Base-by-base conservation (phyloP, 225 moss, liverwort and hornwort genomes). In the Ulota crispa region DNA sequence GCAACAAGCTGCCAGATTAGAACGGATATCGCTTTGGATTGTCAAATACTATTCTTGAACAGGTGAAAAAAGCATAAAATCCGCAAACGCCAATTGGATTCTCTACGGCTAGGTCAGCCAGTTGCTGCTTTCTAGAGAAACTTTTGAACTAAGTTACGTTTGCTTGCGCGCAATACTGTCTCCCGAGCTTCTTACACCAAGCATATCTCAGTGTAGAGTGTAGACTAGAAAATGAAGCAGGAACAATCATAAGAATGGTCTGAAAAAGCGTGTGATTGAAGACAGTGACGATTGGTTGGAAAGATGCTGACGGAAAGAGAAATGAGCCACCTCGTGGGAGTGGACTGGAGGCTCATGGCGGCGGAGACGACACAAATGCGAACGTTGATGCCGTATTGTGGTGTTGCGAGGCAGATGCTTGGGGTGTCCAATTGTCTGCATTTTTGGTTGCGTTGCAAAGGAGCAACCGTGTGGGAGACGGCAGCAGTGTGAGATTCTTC, bases 311-410 rank as follows among this genome's bases (percentile, higher is more conserved):
- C 20, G 24, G 28, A 31, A 28, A 4, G 27, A 4, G 39, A 26
- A 7, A 62, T 9, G 1, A 75, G 59, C 21, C 65, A 45, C 78
- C 64, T 64, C 57, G 70, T 76, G 80, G 34, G 9, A 21, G 32
- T 31, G 7, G 4, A 69, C 53, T 63, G 26, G 21, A 65, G 13
- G 16, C 43, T 19, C 34, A 70, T 36, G 39, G 16, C 68, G 31
- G 68, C 64, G 77, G 37, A 72, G 77, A 81, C 72, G 76, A 77
- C 68, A 64, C 43, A 76, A 7, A 65, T 47, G 23, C 47, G 68
- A 37, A 5, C 7, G 10, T 3, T 23, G 73, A 73, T 66, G 79
- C 67, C n/a, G 5, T 4, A 16, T 4, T 5, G 26, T 36, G 60
- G 39, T 11, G 1, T 23, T 69, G 52, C 70, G 54, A 70, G 70